Conservation (phyloP, 805 yeast genomes). For the Komagataella populi region DNA sequence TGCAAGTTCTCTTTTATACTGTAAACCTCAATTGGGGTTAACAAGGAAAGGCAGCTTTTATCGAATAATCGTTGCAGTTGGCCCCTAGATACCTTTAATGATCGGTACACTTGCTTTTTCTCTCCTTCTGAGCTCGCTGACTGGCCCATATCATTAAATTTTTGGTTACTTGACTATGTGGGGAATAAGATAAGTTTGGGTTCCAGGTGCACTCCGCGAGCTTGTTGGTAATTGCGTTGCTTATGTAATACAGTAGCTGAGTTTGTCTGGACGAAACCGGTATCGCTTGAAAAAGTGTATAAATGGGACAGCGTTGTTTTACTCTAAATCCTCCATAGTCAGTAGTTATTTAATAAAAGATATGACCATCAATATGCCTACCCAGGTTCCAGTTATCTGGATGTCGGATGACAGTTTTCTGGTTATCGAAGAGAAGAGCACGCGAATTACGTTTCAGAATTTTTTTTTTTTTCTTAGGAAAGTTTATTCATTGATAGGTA, state of each 20-base stretch:
- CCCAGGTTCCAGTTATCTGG: background rate
- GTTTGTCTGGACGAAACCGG: background rate
- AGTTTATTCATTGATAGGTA: background rate
- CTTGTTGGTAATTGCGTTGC: background rate
- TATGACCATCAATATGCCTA: too few species aligned
- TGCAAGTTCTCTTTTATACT: constrained; percentile 1
- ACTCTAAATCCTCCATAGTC: too few species aligned
- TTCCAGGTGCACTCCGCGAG: background rate
- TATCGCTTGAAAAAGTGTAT: background rate
- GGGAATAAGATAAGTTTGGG: constrained; percentile 2
- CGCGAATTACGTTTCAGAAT: background rate
- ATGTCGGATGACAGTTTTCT: background rate
- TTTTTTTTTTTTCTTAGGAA: background rate
- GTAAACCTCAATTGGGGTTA: constrained; percentile 11
- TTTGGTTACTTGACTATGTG: background rate
- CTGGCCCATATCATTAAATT: constrained; percentile 10
- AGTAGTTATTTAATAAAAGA: too few species aligned
- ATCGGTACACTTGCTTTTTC: constrained; percentile 3
- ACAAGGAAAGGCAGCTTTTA: constrained; percentile 6
- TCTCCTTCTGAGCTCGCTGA: constrained; percentile 5
- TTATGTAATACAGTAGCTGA: background rate
- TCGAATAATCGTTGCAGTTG: constrained; percentile 8
- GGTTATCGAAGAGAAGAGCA: background rate
- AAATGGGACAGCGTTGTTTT: too few species aligned
- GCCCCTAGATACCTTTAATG: constrained; percentile 5